Evolutionary conservation across 768 basidiomycete genomes (phyloP).

Genomic region (Gloeopeniophorella convolvens): DNA sequence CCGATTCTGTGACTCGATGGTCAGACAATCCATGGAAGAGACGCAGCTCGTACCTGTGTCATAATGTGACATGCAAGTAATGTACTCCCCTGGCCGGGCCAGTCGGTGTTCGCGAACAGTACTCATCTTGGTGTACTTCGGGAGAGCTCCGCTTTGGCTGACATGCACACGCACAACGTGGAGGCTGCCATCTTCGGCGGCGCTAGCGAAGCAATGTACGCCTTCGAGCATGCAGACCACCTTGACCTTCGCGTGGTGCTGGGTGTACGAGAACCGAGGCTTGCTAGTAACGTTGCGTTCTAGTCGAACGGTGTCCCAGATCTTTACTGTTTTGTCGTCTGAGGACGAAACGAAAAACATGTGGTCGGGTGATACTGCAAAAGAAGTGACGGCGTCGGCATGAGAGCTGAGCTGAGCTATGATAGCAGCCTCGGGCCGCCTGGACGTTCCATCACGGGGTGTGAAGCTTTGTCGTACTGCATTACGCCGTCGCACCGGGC

Average conservation of each 20-base stretch:
- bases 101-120: conserved; percentile 76
- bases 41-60: conserved; percentile 47
- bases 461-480: conserved; percentile 62
- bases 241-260: conserved; percentile 63
- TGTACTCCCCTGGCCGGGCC: conserved; percentile 69
- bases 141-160: conserved; percentile 54
- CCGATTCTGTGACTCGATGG: conserved; percentile 41
- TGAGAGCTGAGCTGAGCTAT: conserved; percentile 84
- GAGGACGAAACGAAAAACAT: conserved; percentile 92
- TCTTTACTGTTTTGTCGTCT: conserved; percentile 88
- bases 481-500: conserved; percentile 72
- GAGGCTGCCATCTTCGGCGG: conserved; percentile 77
- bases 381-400: conserved; percentile 65
- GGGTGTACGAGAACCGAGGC: conserved; percentile 41
- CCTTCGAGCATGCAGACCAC: conserved; percentile 78
- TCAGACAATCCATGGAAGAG: conserved; percentile 7
- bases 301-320: conserved; percentile 89
- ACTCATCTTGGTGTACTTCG: conserved; percentile 78
- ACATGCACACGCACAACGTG: conserved; percentile 82
- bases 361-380: conserved; percentile 90
- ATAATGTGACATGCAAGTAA: conserved; percentile 78
- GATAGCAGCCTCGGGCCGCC: conserved; percentile 69
- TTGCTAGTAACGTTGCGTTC: conserved; percentile 92
- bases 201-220: conserved; percentile 83
- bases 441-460: conserved; percentile 52